A percentile compares a stretch with the other conserved stretches of the same genome.
phyloP scores from a whole-genome alignment of 2,329 filamentous ascomycete genomes.

The Pseudogymnoascus sp. region DNA sequence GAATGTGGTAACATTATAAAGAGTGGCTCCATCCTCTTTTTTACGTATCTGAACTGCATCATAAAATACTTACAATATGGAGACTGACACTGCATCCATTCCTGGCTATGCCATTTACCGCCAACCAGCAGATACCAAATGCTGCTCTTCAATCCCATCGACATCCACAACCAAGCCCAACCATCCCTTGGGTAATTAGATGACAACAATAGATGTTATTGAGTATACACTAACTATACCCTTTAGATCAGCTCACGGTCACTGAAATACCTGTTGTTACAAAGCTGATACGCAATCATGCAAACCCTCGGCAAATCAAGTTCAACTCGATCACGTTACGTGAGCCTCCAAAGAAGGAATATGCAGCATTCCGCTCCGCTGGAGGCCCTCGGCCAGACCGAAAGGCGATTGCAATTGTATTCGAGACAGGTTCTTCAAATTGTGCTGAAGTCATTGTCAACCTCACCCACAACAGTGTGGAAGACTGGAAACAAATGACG shows the following conservation, averaged over 20 bases:
- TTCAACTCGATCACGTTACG: conserved; percentile 52
- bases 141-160: neutral
- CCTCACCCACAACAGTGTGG: conserved; percentile 34
- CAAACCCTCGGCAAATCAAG: conserved; percentile 55
- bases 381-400: conserved; percentile 42
- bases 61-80: conserved; percentile 15
- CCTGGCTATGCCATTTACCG: conserved; percentile 41
- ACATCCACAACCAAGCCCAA: neutral
- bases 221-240: neutral
- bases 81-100: conserved; percentile 35
- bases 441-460: conserved; percentile 47
- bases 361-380: conserved; percentile 51
- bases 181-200: conserved; percentile 10
- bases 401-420: conserved; percentile 42
- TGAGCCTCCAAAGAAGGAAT: conserved; percentile 44
- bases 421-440: conserved; percentile 34
- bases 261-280: conserved; percentile 46
- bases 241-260: conserved; percentile 45
- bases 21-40: neutral
- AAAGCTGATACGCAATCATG: conserved; percentile 39
- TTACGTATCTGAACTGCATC: neutral
- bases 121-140: conserved; percentile 21
- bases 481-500: conserved; percentile 40
- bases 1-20: neutral
- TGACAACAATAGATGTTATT: neutral